phyloP scores from a whole-genome alignment of 2,329 filamentous ascomycete genomes.

The Clonostachys byssicola region DNA sequence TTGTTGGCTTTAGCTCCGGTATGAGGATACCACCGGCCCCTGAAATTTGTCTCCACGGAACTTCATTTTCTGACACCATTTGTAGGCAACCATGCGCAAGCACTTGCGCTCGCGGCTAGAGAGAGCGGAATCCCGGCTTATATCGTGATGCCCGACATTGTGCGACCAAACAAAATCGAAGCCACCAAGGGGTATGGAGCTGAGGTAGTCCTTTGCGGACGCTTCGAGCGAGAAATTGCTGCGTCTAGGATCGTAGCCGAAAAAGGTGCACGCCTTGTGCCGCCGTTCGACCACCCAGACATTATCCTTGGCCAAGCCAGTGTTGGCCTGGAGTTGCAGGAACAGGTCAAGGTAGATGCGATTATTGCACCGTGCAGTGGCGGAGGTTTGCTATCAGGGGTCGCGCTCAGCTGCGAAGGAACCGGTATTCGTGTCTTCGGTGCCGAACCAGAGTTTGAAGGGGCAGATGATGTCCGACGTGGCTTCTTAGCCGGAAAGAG shows the following conservation, averaged over 20 bases:
- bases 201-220: slow-evolving; percentile 41
- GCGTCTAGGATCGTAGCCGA: slow-evolving; percentile 56
- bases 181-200: slow-evolving; percentile 7
- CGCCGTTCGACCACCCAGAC: slow-evolving; percentile 79
- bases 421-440: slow-evolving; percentile 71
- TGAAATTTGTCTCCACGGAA: neutral
- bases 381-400: slow-evolving; percentile 73
- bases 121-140: slow-evolving; percentile 65
- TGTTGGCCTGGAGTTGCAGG: slow-evolving; percentile 66
- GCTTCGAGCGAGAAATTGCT: slow-evolving; percentile 68
- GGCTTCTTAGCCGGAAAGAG: slow-evolving; percentile 57
- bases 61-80: neutral
- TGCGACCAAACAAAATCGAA: slow-evolving; percentile 53
- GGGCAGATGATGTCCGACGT: slow-evolving; percentile 69
- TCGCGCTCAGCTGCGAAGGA: slow-evolving; percentile 63
- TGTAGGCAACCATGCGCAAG: slow-evolving; percentile 80
- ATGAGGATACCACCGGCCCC: slow-evolving; percentile 1
- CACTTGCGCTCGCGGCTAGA: slow-evolving; percentile 70
- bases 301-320: slow-evolving; percentile 83
- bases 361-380: slow-evolving; percentile 75
- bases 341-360: slow-evolving; percentile 56
- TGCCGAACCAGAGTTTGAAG: slow-evolving; percentile 70
- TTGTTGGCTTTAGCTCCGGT: slow-evolving; percentile 77
- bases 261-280: slow-evolving; percentile 69
- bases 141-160: slow-evolving; percentile 79